Percentiles rank a stretch among this genome's conserved stretches.
These are phyloP conservation scores for Penicillium corylophilum DNA, from an alignment of 2,329 filamentous ascomycete species.

Conservation along the genomic window DNA sequence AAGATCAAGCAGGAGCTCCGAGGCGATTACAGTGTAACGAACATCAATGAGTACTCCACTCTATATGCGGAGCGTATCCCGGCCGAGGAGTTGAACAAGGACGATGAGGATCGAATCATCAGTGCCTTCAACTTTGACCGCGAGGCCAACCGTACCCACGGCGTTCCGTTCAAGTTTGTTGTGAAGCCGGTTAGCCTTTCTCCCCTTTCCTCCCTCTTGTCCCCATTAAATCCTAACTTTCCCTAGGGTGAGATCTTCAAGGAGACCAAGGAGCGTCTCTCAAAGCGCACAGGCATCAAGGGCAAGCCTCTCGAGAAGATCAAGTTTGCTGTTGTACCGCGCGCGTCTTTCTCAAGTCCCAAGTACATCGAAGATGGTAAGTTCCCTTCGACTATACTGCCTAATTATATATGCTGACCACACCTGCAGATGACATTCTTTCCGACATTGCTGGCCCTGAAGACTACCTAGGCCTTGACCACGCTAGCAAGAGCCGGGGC, in stretches of 20 bases:
- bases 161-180: slow-evolving; percentile 87
- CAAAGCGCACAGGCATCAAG: slow-evolving; percentile 89
- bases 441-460: slow-evolving; percentile 65
- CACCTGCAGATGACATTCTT: slow-evolving; percentile 45
- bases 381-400: slow-evolving; percentile 30
- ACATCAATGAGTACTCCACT: slow-evolving; percentile 80
- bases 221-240: slow-evolving; percentile 16
- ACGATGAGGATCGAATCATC: slow-evolving; percentile 68
- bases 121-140: slow-evolving; percentile 90
- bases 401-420: slow-evolving; percentile 6
- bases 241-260: slow-evolving; percentile 75
- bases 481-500: slow-evolving; percentile 60
- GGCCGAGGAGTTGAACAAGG: slow-evolving; percentile 61
- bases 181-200: slow-evolving; percentile 67
- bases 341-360: slow-evolving; percentile 71
- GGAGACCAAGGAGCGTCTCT: slow-evolving; percentile 91
- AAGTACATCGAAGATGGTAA: slow-evolving; percentile 85
- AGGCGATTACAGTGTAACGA: slow-evolving; percentile 69
- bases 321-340: slow-evolving; percentile 81
- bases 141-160: slow-evolving; percentile 79
- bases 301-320: slow-evolving; percentile 99
- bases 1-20: slow-evolving; percentile 80
- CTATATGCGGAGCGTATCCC: slow-evolving; percentile 81
- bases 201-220: not conserved
- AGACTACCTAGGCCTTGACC: slow-evolving; percentile 69